A percentile compares a stretch with the other conserved stretches of the same genome.
phyloP scores from a whole-genome alignment of 192 early-diverging fungal genomes.

The Backusella westeae region DNA sequence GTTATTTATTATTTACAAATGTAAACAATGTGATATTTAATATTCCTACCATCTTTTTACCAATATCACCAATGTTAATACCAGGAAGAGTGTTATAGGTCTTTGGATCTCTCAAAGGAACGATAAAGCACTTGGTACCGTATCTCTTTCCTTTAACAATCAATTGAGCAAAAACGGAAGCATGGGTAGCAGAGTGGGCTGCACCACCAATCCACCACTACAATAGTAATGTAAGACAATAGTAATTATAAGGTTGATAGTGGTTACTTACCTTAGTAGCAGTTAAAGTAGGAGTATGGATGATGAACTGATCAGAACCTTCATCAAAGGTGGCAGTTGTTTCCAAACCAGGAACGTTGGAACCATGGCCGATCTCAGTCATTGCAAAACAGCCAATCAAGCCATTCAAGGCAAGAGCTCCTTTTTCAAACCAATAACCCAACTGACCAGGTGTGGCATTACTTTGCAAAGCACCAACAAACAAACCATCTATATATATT shows the following conservation, averaged over 20 bases:
- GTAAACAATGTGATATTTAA: not conserved
- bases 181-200: slow-evolving; percentile 84
- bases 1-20: not conserved
- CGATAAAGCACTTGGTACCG: slow-evolving; percentile 88
- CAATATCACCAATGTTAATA: slow-evolving; percentile 88
- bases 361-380: slow-evolving; percentile 89
- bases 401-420: slow-evolving; percentile 79
- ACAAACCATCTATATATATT: slow-evolving; percentile 58
- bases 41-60: slow-evolving; percentile 81
- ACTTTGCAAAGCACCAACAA: slow-evolving; percentile 86
- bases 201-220: slow-evolving; percentile 96
- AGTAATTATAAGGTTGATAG: not conserved
- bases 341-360: slow-evolving; percentile 87
- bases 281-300: slow-evolving; percentile 75
- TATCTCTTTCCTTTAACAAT: slow-evolving; percentile 78
- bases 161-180: slow-evolving; percentile 82
- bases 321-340: slow-evolving; percentile 90
- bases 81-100: slow-evolving; percentile 80
- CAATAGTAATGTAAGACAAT: not conserved
- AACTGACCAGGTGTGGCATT: slow-evolving; percentile 86
- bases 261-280: slow-evolving; percentile 67
- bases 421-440: slow-evolving; percentile 82
- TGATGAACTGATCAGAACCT: slow-evolving; percentile 79
- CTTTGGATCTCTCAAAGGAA: slow-evolving; percentile 82
- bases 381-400: slow-evolving; percentile 91